Evolutionary conservation across 163 green algal species (phyloP), one percentile per base, ranked within the genome.

Genomic region (Picocystis sp.): DNA sequence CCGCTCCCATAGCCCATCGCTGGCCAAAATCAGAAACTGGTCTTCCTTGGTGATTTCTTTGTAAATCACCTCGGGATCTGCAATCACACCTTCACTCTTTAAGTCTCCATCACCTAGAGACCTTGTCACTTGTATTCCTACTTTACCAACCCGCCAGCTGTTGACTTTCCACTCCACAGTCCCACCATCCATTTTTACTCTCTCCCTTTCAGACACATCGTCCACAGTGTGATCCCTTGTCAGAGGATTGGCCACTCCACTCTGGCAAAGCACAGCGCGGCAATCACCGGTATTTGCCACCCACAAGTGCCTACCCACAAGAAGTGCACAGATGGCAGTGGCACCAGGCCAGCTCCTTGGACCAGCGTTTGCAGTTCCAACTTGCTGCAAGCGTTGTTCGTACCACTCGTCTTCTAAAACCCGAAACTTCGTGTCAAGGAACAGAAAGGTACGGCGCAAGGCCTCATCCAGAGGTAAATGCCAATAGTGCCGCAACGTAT

Each of bases 211-310:
- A 14, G 66, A 58, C 3, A 52, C 49, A 19, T 73, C 22, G 8
- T 69, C 72, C 0, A 78, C 77, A 3, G 70, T 81, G 47, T 54
- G 47, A 14, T 38, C 29, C 29, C 29, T 38, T 38, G 29, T 38
- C 5, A 38, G 29, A 11, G 29, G 29, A 38, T 38, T 38, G 5
- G 29, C 29, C 29, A 47, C 50, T 3, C 70, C 66, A 13, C 45
- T 55, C 0, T 74, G 63, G 51, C 71, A 81, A 25, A 97, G 60
- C 48, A 95, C 77, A n/a, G 77, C 80, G 1, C 87, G 63, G 53
- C 79, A 88, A 64, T 97, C 87, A 1, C 87, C 87, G 11, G 78
- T 72, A 58, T 95, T 92, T 10, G 85, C 87, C 3, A 91, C 72
- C 14, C 65, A 61, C 46, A 94, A 66, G 25, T 57, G 23, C 10